Conservation (phyloP, 208 protist species). For the Leptomonas pyrrhocoris region DNA sequence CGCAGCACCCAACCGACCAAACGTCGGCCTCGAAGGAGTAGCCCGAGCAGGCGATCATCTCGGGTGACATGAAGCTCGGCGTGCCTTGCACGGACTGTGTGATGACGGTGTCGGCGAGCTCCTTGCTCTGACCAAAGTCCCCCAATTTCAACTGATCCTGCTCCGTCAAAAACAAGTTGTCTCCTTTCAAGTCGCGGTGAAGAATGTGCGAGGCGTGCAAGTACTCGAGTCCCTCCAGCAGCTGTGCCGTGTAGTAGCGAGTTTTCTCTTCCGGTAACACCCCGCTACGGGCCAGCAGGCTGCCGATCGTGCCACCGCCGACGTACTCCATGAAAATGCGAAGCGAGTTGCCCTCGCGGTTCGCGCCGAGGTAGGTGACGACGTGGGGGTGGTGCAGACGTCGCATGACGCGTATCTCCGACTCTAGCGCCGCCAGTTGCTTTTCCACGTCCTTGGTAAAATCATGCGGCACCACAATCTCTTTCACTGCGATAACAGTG, state of each 20-base stretch:
- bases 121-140: conserved; percentile 92
- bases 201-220: conserved; percentile 86
- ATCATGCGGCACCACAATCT: conserved; percentile 83
- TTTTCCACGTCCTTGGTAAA: conserved; percentile 81
- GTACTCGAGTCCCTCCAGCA: conserved; percentile 88
- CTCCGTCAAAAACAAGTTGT: conserved; percentile 90
- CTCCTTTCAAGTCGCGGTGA: conserved; percentile 93
- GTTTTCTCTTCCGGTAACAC: conserved; percentile 71
- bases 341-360: conserved; percentile 72
- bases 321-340: conserved; percentile 94
- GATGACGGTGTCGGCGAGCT: conserved; percentile 79
- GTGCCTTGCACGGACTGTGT: conserved; percentile 91
- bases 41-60: conserved; percentile 90
- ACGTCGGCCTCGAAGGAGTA: conserved; percentile 91
- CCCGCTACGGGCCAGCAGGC: conserved; percentile 57
- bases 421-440: conserved; percentile 80
- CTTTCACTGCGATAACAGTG: conserved; percentile 81
- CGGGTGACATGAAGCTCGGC: conserved; percentile 94
- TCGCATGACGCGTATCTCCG: conserved; percentile 93
- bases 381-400: conserved; percentile 91
- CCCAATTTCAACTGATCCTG: conserved; percentile 82
- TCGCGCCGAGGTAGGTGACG: conserved; percentile 85
- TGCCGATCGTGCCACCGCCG: conserved; percentile 81
- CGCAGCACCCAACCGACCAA: conserved; percentile 93
- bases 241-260: conserved; percentile 78